Percentiles rank a stretch among this genome's conserved stretches.
Conservation (phyloP, 495 filamentous ascomycete genomes). For the Terfezia claveryi region DNA sequence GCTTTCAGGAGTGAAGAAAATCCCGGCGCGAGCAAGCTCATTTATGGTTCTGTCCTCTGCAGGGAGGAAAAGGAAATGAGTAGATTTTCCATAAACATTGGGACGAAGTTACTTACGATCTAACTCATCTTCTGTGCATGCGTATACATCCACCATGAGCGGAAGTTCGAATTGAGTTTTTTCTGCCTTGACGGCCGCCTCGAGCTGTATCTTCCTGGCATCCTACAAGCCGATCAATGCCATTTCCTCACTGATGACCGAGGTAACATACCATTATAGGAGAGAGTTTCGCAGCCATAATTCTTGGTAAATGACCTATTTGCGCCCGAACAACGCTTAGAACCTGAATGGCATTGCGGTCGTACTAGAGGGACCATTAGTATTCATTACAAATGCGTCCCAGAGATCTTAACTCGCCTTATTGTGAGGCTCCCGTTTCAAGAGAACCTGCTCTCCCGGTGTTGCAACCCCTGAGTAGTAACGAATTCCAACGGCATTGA, state of each 20-base stretch:
- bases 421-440: slow-evolving; percentile 49
- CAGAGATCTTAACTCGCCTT: not conserved
- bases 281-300: slow-evolving; percentile 45
- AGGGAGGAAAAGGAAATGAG: too few relatives aligned
- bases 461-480: slow-evolving; percentile 57
- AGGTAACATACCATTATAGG: slow-evolving; percentile 31
- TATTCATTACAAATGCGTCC: slow-evolving; percentile 1
- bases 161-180: slow-evolving; percentile 50
- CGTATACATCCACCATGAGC: slow-evolving; percentile 42
- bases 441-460: slow-evolving; percentile 45
- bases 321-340: slow-evolving; percentile 58
- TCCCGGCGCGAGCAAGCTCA: too few relatives aligned
- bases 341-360: slow-evolving; percentile 57
- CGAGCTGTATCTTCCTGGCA: slow-evolving; percentile 22
- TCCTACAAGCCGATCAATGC: slow-evolving; percentile 16
- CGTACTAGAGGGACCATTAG: slow-evolving; percentile 27
- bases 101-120: too few relatives aligned
- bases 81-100: too few relatives aligned
- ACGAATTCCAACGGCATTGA: slow-evolving; percentile 59
- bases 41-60: too few relatives aligned
- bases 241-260: too few relatives aligned
- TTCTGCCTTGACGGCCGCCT: slow-evolving; percentile 40
- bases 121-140: slow-evolving; percentile 27
- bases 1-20: too few relatives aligned
- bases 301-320: slow-evolving; percentile 57